Evolutionary conservation across 257 asterid genomes (phyloP).

Genomic region (Nicotiana tabacum): DNA sequence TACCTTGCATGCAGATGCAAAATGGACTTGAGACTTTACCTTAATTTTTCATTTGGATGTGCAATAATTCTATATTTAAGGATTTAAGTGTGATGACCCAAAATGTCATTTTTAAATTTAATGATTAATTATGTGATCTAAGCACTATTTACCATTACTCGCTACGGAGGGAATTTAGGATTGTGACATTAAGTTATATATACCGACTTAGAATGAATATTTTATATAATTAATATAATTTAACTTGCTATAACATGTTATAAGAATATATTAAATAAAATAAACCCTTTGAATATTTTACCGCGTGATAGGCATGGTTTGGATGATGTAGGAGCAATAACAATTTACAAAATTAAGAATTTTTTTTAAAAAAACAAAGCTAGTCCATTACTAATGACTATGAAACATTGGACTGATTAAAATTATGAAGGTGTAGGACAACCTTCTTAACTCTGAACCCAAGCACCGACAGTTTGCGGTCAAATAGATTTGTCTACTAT

Average conservation of each 20-base stretch:
- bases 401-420: background rate
- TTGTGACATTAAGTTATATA: too few species aligned
- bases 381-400: background rate
- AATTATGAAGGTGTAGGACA: background rate
- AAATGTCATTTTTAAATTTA: too few species aligned
- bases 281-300: background rate
- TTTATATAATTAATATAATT: too few species aligned
- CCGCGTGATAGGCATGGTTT: background rate
- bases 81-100: too few species aligned
- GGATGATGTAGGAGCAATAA: background rate
- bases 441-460: background rate
- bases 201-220: too few species aligned
- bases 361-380: background rate
- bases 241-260: too few species aligned
- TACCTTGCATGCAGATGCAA: background rate
- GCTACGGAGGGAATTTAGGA: too few species aligned
- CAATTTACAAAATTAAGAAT: too few species aligned
- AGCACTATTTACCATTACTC: too few species aligned
- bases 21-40: background rate
- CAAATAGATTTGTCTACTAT: background rate
- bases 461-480: conserved; percentile 17
- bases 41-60: background rate
- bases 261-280: too few species aligned
- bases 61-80: background rate
- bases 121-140: too few species aligned